These are phyloP conservation scores for Claviceps arundinis DNA, from an alignment of 2,329 filamentous ascomycete species.

Conservation along the genomic window DNA sequence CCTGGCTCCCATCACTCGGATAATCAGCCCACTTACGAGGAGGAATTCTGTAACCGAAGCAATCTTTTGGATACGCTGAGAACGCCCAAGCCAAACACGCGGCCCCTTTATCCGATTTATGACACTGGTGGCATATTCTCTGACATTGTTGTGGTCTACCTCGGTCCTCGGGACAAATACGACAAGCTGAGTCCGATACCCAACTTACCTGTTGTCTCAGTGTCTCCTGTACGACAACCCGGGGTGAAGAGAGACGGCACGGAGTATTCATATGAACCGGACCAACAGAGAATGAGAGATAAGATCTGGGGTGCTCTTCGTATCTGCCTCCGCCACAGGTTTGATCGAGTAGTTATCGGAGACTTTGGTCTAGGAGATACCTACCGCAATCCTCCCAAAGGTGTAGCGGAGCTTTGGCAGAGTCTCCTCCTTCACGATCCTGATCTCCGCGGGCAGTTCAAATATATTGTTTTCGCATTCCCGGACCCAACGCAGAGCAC, in stretches of 20 bases:
- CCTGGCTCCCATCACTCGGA: constrained; percentile 73
- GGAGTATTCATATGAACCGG: constrained; percentile 58
- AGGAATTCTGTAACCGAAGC: constrained; percentile 50
- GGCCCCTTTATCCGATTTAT: constrained; percentile 57
- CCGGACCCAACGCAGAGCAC: constrained; percentile 44
- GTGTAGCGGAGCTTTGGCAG: constrained; percentile 52
- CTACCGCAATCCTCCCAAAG: constrained; percentile 50
- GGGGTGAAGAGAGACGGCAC: constrained; percentile 56
- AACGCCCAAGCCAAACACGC: constrained; percentile 40
- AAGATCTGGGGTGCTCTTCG: constrained; percentile 60
- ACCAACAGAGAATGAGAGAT: constrained; percentile 57
- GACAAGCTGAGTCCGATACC: constrained; percentile 41
- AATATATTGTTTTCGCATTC: constrained; percentile 50
- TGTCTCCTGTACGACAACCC: constrained; percentile 58
- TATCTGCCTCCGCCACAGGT: constrained; percentile 50
- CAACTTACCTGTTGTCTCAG: constrained; percentile 57
- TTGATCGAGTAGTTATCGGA: constrained; percentile 45
- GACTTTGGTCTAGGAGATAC: constrained; percentile 53
- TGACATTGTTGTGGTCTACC: constrained; percentile 57
- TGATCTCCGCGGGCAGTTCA: constrained; percentile 48
- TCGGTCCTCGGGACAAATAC: constrained; percentile 55
- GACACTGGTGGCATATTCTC: constrained; percentile 58
- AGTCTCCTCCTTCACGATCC: constrained; percentile 50
- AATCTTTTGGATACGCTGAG: constrained; percentile 25
- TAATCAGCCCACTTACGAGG: constrained; percentile 36